Base-by-base conservation (phyloP, 106 monocot species). In the Narthecium ossifragum region DNA sequence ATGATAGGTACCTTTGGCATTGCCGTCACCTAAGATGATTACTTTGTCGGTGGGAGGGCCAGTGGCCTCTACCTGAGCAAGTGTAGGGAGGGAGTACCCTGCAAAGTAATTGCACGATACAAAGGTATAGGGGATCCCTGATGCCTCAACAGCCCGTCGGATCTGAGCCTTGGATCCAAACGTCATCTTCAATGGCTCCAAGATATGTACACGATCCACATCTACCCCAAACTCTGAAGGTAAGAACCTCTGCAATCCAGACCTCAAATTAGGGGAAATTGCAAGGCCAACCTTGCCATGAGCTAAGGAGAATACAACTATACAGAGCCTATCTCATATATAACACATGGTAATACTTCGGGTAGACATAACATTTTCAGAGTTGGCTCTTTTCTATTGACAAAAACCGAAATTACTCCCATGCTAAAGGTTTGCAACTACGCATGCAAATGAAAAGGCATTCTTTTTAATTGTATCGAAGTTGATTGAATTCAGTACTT, bases 201-300 rank as follows among this genome's bases (percentile, higher is more conserved):
- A 73, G 1, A 48, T 31, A 28, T 84, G 53, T 0, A 31, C 12
- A 2, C 59, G 79, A n/a, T 88, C 88, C 3, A 77, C 74, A 55
- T 84, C 84, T 34, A 65, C 64, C 0, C 88, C 88, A 32, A 84
- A 88, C 57, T 88, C 88, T 0, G 88, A 80, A 2, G 88, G 74
- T 5, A 70, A 31, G 23, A 71, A 78, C 23, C 67, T 78, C 78
- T 78, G 66, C 45, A 62, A 17, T 26, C 46, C n/a, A n/a, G n/a
- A n/a, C n/a, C n/a, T n/a, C n/a, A n/a, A n/a, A n/a, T n/a, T n/a
- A n/a, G n/a, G n/a, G n/a, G n/a, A n/a, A n/a, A n/a, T n/a, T n/a
- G n/a, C n/a, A n/a, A n/a, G n/a, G n/a, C n/a, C n/a, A n/a, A n/a
- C n/a, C n/a, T n/a, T n/a, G n/a, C n/a, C n/a, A n/a, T n/a, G n/a